Base-by-base conservation (phyloP, 2,329 filamentous ascomycete species). In the Botrytis sinoallii region DNA sequence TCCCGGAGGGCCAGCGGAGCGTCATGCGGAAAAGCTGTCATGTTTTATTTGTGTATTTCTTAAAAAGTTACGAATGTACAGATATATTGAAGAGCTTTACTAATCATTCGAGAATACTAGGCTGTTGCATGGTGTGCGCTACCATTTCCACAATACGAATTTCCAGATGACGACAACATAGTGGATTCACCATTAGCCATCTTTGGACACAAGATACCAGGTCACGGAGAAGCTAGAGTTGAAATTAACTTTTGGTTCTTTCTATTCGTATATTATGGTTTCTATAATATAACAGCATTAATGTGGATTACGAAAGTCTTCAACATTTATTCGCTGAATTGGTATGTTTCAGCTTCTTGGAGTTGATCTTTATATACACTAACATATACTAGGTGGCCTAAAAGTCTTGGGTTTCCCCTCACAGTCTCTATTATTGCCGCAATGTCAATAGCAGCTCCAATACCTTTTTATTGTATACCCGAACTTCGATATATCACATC, bases 241-340 rank as follows among this genome's bases (percentile, higher is more conserved):
- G 86, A 88, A 75, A 87, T 92, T 77, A 91, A 90, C 83, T 92
- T 92, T 79, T 92, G 90, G 90, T 91, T 91, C 84, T 92, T 92
- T 79, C 84, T 92, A 55, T 87, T 91, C 67, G 87, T 91, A 73
- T 92, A 91, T 83, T 92, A 92, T 80, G 89, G 89, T 73, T 87
- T 91, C 77, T 92, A 92, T 82, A 91, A 90, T 79, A 79, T 91
- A 38, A 90, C 89, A 7, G 90, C 90, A 3, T 82, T 92, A 77
- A 87, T 91, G 75, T 92, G 90, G 89, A 91, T 92, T 79, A 92
- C 90, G 66, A 92, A 91, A 79, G 86, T 92, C 8, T 92, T 92
- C 81, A 92, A 92, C 78, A 85, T 92, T 35, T 92, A 92, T 84
- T 89, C 87, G 75, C 83, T 92, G 73, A 92, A 92, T 82, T 92